Evolutionary conservation across 768 basidiomycete species (phyloP).

Genomic region (Mycena chlorophos): DNA sequence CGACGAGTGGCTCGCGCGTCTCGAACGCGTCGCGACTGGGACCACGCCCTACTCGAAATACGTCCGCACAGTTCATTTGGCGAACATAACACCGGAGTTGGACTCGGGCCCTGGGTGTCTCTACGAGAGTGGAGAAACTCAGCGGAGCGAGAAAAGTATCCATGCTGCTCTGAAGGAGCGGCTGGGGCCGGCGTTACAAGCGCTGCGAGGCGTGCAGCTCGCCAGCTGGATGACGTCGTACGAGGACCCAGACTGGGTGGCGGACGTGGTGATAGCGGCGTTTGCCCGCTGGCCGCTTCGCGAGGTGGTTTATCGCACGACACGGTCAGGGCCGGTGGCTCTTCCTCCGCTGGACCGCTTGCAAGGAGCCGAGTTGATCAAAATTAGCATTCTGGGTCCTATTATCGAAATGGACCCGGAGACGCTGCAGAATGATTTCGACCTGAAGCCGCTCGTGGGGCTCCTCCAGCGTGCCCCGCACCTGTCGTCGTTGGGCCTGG

Average conservation of each 20-base stretch:
- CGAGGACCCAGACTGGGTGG: not conserved
- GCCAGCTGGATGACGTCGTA: not conserved
- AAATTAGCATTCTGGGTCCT: not conserved
- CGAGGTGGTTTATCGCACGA: not conserved
- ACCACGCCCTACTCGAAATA: not conserved
- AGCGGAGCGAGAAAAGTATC: not conserved
- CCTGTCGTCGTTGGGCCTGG: not conserved
- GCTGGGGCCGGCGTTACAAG: not conserved
- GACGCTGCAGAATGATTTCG: not conserved
- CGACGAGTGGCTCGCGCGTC: not conserved
- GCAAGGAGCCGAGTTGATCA: not conserved
- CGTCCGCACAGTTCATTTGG: not conserved
- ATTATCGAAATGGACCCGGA: not conserved
- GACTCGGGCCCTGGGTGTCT: not conserved
- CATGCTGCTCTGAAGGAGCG: not conserved
- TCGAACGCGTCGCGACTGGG: not conserved
- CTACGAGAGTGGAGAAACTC: not conserved
- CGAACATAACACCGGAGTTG: not conserved
- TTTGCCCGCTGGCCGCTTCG: not conserved
- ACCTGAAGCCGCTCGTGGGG: not conserved
- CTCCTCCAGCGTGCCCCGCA: not conserved
- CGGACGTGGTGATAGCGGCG: not conserved
- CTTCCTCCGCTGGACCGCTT: not conserved
- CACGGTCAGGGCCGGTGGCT: not conserved
- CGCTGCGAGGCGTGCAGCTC: not conserved